Conservation (phyloP, 192 early-diverging fungal species). For the Helicostylum pulchrum region DNA sequence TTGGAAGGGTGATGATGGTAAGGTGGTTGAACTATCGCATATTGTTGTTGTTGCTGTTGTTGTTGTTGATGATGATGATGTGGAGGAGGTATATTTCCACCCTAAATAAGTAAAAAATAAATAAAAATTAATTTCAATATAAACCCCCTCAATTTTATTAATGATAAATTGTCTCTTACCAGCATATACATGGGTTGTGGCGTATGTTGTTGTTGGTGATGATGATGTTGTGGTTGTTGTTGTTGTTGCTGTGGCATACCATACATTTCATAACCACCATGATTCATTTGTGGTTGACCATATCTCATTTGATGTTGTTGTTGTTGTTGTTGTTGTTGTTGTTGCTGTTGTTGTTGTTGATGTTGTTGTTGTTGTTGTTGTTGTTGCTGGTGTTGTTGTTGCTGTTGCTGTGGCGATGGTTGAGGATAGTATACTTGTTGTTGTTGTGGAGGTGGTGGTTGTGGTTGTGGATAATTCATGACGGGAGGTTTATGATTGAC, state of each 20-base stretch:
- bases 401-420: slow-evolving; percentile 24
- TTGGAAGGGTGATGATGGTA: not conserved
- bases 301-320: slow-evolving; percentile 18
- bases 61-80: no score
- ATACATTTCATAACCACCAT: slow-evolving; percentile 6
- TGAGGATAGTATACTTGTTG: slow-evolving; percentile 11
- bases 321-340: slow-evolving; percentile 29
- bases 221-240: not conserved
- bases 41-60: not conserved
- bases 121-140: not conserved
- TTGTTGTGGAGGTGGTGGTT: slow-evolving; percentile 5
- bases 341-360: slow-evolving; percentile 23
- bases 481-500: not conserved
- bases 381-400: slow-evolving; percentile 22
- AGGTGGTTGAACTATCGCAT: slow-evolving; percentile 5
- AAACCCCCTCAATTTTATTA: not conserved
- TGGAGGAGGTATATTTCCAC: not conserved
- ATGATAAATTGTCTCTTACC: not conserved
- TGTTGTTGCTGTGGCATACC: slow-evolving; percentile 11
- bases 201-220: slow-evolving; percentile 1
- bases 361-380: slow-evolving; percentile 30
- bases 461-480: not conserved
- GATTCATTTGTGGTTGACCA: not conserved
- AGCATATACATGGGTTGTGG: slow-evolving; percentile 12
- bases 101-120: not conserved